A percentile compares a stretch with the other conserved stretches of the same genome.
Evolutionary conservation across 768 basidiomycete species (phyloP).

Genomic region (Tulasnella sp.): DNA sequence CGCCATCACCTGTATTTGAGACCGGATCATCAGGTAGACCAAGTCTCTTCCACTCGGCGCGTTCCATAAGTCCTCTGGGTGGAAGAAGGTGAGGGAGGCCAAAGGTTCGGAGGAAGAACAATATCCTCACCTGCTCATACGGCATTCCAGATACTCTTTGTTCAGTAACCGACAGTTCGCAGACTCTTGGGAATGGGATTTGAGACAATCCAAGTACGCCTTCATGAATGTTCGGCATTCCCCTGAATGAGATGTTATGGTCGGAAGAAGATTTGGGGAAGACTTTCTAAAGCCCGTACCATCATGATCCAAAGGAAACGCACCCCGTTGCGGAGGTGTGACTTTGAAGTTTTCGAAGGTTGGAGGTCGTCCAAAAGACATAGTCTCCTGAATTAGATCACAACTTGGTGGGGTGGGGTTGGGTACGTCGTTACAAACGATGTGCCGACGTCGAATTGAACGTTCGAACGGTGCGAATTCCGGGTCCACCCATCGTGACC

Average conservation of each 20-base stretch:
- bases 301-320: constrained; percentile 49
- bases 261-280: neutral
- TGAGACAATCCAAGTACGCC: constrained; percentile 45
- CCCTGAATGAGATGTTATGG: constrained; percentile 38
- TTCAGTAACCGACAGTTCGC: constrained; percentile 44
- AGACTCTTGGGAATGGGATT: constrained; percentile 42
- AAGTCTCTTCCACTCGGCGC: constrained; percentile 46
- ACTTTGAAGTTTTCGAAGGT: constrained; percentile 44
- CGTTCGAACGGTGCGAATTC: neutral
- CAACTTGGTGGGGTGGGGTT: neutral
- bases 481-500: neutral
- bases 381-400: neutral
- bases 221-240: constrained; percentile 47
- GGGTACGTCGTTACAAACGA: neutral
- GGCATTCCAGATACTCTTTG: constrained; percentile 45
- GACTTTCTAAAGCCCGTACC: constrained; percentile 40
- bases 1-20: neutral
- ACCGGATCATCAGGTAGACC: constrained; percentile 35
- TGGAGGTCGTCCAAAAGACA: constrained; percentile 48
- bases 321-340: constrained; percentile 45
- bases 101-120: neutral
- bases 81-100: neutral
- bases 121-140: constrained; percentile 46
- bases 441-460: neutral
- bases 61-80: constrained; percentile 44